phyloP scores from a whole-genome alignment of 148 eudicot species.

The Chenopodium quinoa region DNA sequence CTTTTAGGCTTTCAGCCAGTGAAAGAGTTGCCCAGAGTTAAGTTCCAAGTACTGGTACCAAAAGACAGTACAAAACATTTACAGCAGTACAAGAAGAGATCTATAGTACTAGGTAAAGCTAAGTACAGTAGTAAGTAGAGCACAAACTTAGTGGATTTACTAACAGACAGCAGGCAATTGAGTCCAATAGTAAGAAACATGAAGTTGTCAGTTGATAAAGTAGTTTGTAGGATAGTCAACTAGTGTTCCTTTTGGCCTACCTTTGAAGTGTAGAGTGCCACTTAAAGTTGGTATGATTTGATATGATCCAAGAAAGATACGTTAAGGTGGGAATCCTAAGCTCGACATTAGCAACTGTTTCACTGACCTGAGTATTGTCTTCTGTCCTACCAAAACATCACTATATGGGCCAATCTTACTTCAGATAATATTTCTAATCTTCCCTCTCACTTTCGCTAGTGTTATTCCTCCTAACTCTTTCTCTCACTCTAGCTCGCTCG shows the following conservation, averaged over 20 bases:
- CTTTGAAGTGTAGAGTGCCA: conserved; percentile 37
- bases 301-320: conserved; percentile 24
- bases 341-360: conserved; percentile 44
- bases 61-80: neutral
- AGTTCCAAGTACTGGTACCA: conserved; percentile 10
- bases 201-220: conserved; percentile 37
- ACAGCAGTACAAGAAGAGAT: neutral
- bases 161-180: conserved; percentile 23
- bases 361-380: conserved; percentile 39
- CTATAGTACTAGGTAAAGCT: conserved; percentile 21
- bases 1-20: conserved; percentile 1
- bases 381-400: conserved; percentile 41
- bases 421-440: conserved; percentile 31
- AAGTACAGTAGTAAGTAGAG: neutral
- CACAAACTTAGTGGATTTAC: conserved; percentile 19
- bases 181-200: conserved; percentile 14
- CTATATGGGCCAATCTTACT: conserved; percentile 33
- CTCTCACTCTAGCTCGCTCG: neutral
- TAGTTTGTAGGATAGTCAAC: conserved; percentile 34
- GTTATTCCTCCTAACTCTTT: neutral
- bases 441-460: conserved; percentile 4
- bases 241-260: conserved; percentile 26
- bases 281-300: conserved; percentile 33
- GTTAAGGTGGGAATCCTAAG: conserved; percentile 60
- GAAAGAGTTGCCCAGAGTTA: conserved; percentile 13